Base-by-base conservation (phyloP, 768 basidiomycete species). In the Mycena alexandri region DNA sequence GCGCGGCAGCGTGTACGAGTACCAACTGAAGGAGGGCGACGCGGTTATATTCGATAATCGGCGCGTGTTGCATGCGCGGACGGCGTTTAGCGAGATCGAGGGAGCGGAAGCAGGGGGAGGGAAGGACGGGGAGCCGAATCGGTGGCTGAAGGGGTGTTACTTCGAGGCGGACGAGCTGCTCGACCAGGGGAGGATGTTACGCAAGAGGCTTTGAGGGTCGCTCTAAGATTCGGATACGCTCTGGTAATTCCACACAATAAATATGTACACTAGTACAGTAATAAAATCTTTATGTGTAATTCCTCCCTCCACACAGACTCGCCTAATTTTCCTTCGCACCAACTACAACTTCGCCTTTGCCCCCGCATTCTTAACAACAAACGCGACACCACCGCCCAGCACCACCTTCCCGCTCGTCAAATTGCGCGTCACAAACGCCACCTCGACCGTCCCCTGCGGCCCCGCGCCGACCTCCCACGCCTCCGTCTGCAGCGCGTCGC, bases 21-120 rank as follows among this genome's bases (percentile, higher is more conserved):
- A 93, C 78, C 89, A 86, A 52, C 79, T 98, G 50, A 76, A 80
- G 34, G 94, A 96, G 78, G 94, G 95, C 34, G 94, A 97, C 67
- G 90, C 90, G 7, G 95, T 93, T n/a, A 56, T 97, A 12, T 99
- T 99, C 71, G 96, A 98, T 75, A 99, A 99, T 73, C 84, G 96
- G 25, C 83, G 97, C 17, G 89, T 97, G 5, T 77, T 98, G 66
- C 97, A 99, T 77, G 95, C 93, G 0, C 82, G 97, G 24, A 92
- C 90, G 0, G 90, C 89, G 14, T 99, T 98, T 74, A 81, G 85
- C 41, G 80, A 82, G 29, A 74, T 72, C 58, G 78, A 75, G 17
- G 81, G n/a, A n/a, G n/a, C 64, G 34, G 78, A 74, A n/a, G 29
- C 29, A 29, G 29, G 29, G 29, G 29, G 29, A 29, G 29, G 69